A percentile compares a stretch with the other conserved stretches of the same genome.
Conservation (phyloP, 345 rosid species). For the Xanthoceras sorbifolium region DNA sequence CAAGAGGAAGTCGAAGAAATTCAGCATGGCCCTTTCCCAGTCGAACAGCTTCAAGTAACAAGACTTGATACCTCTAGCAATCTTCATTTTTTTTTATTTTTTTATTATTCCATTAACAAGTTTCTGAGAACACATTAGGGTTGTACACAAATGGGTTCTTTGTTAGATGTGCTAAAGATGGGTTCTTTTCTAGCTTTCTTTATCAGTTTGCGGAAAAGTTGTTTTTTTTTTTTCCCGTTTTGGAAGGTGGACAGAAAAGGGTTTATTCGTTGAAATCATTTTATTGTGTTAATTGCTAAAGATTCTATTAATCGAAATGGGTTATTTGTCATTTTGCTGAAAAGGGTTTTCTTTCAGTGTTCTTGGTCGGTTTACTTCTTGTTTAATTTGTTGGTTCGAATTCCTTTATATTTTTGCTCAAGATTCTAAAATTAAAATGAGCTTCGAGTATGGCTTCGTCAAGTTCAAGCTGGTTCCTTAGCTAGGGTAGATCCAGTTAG, state of each 20-base stretch:
- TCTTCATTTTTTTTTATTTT: constrained; percentile 5
- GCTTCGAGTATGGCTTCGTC: not conserved
- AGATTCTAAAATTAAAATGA: not conserved
- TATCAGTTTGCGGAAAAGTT: not conserved
- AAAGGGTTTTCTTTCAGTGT: not conserved
- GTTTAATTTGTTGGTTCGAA: not conserved
- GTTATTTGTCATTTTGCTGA: not conserved
- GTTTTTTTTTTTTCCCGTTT: too few relatives aligned
- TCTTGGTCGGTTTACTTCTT: not conserved
- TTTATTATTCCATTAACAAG: not conserved
- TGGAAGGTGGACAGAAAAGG: not conserved
- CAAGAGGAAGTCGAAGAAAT: constrained; percentile 42
- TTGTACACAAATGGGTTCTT: not conserved
- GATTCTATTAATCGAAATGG: not conserved
- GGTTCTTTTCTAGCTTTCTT: not conserved
- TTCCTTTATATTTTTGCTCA: not conserved
- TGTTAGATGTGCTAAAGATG: not conserved
- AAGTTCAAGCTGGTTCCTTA: not conserved
- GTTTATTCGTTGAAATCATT: not conserved
- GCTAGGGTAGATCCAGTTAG: not conserved
- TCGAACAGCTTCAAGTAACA: constrained; percentile 62
- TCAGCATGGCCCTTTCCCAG: constrained; percentile 59
- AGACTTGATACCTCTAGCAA: not conserved
- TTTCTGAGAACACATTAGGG: too few relatives aligned
- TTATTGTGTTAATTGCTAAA: not conserved